A percentile compares a stretch with the other conserved stretches of the same genome.
Conservation (phyloP, 2,329 filamentous ascomycete genomes). For the Pyricularia sp. region DNA sequence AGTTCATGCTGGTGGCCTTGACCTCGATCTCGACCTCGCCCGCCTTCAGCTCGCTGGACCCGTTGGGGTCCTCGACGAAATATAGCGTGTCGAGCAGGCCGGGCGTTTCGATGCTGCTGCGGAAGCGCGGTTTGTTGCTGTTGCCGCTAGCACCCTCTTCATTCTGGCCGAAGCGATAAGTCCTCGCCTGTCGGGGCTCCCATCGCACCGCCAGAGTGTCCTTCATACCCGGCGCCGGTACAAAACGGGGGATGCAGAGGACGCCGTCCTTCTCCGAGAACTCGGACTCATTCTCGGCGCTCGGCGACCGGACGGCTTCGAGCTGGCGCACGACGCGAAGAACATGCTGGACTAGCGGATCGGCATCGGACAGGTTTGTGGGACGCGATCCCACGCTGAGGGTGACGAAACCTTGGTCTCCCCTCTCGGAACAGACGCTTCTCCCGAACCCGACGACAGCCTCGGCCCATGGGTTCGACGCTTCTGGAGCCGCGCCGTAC, state of each 20-base stretch:
- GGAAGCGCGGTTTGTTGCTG: not conserved
- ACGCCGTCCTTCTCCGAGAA: slow-evolving; percentile 14
- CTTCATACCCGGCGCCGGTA: not conserved
- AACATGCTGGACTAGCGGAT: not conserved
- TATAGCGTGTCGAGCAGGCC: slow-evolving; percentile 6
- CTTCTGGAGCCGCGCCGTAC: not conserved
- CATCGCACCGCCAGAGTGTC: not conserved
- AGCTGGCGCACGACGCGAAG: not conserved
- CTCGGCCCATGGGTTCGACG: not conserved
- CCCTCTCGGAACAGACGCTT: not conserved
- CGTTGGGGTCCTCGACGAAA: not conserved
- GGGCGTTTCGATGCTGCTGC: slow-evolving; percentile 1
- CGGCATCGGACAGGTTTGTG: not conserved
- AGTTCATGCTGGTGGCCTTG: slow-evolving; percentile 29
- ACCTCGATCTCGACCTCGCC: too few relatives aligned
- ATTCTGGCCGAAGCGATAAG: not conserved
- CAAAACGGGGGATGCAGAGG: slow-evolving; percentile 11
- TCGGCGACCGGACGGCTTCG: not conserved
- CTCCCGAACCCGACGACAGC: not conserved
- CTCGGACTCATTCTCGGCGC: slow-evolving; percentile 12
- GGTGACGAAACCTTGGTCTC: not conserved
- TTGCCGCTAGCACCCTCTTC: not conserved
- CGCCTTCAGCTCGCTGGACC: slow-evolving; percentile 2
- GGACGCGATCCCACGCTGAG: not conserved
- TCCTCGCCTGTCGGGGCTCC: not conserved